Percentiles rank a stretch among this genome's conserved stretches.
Conservation (phyloP, 164 flowering plant genomes). For the Vitis rotundifolia region DNA sequence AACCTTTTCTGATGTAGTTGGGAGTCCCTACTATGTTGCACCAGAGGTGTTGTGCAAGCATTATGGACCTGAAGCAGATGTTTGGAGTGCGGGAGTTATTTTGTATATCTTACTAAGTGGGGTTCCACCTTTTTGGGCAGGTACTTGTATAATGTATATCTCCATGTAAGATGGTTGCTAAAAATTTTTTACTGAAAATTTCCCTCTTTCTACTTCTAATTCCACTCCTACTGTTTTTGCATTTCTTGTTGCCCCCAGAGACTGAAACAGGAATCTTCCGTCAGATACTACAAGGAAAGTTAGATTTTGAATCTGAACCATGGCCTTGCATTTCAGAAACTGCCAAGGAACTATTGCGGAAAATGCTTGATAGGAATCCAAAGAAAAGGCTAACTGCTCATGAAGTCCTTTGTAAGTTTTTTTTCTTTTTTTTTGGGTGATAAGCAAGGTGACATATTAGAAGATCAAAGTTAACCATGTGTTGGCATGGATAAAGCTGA, state of each 20-base stretch:
- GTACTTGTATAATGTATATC: constrained; percentile 6
- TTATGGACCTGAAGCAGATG: constrained; percentile 35
- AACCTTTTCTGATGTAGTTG: constrained; percentile 28
- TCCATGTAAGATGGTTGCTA: background rate
- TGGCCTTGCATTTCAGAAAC: constrained; percentile 39
- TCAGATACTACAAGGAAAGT: constrained; percentile 25
- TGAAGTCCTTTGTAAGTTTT: constrained; percentile 33
- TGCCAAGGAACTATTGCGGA: constrained; percentile 33
- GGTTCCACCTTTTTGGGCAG: constrained; percentile 35
- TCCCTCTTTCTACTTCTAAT: background rate
- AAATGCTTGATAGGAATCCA: constrained; percentile 35
- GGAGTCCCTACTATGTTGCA: constrained; percentile 39
- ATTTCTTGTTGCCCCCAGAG: constrained; percentile 15
- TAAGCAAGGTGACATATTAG: no score
- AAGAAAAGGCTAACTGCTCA: constrained; percentile 35
- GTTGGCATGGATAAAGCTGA: no score
- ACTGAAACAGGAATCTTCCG: constrained; percentile 31
- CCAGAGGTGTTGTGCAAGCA: constrained; percentile 32
- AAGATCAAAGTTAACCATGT: no score
- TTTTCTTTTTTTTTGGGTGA: background rate
- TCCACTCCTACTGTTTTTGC: background rate
- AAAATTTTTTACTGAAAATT: no score
- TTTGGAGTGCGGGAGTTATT: constrained; percentile 39
- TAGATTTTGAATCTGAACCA: constrained; percentile 34
- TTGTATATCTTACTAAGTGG: constrained; percentile 29